Base-by-base conservation (phyloP, 257 asterid genomes). In the Solanum pinnatisectum region DNA sequence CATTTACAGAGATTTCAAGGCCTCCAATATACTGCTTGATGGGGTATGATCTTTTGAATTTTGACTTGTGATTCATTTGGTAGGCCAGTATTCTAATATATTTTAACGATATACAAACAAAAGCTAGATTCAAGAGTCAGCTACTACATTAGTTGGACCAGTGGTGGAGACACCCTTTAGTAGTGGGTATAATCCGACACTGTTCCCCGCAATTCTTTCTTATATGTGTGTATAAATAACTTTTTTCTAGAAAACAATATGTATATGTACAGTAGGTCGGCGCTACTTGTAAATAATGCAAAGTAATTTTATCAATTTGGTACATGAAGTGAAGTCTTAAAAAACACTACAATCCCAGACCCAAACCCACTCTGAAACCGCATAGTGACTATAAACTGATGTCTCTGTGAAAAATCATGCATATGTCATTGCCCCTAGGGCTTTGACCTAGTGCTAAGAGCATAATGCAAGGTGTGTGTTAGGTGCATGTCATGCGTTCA, bases 1-100 rank as follows among this genome's bases (percentile, higher is more conserved):
- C 49, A 91, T 92, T 60, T 91, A 91, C 84, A 83, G 94, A 63
- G 94, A 92, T 79, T 92, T 92, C 37, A 92, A 92, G 92, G 89
- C 94, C 56, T 91, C 94, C 84, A 91, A 89, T 86, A 92, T 92
- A 68, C 88, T 92, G 42, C 92, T 92, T 36, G 94, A 92, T 70
- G 91, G 59, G 92, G 94, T 92, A 89, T 27, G 44, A 20, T 56
- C 46, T 74, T 8, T 68, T 13, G 32, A 82, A 39, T 74, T 8
- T 68, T 13, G 32, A 82, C 40, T 84, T 72, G 11, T 32, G 42
- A 1, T 77, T 49, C 37, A 27, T 73, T 86, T 11, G 39, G 85
- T 30, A 82, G 70, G 44, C 40, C 10, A 46, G 27, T 82, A 49
- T 82, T 18, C 42, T 49, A 46, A 30, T 10, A 49, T 20, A 30